phyloP scores from a whole-genome alignment of 108 stramenopile species.

The Stephanodiscus triporus region DNA sequence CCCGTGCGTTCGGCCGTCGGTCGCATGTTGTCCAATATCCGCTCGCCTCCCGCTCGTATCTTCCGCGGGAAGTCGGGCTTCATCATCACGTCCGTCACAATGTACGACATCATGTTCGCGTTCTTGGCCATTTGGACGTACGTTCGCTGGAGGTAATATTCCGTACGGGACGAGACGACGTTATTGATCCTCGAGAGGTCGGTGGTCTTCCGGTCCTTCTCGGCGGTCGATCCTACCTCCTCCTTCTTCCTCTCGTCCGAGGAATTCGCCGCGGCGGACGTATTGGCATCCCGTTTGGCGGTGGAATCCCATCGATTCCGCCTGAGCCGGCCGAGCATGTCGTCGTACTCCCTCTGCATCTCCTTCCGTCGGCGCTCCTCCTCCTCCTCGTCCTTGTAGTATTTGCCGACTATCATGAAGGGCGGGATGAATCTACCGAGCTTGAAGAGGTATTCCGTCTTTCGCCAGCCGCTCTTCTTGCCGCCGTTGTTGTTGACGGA shows the following conservation, averaged over 20 bases:
- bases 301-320: constrained; percentile 24
- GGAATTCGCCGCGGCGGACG: too few relatives aligned
- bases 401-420: constrained; percentile 36
- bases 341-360: constrained; percentile 29
- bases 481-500: neutral
- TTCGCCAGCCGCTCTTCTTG: constrained; percentile 28
- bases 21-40: constrained; percentile 39
- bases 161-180: constrained; percentile 1
- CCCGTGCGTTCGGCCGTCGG: constrained; percentile 44
- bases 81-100: constrained; percentile 16
- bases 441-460: constrained; percentile 40
- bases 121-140: constrained; percentile 44
- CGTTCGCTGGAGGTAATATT: constrained; percentile 35
- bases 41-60: constrained; percentile 22
- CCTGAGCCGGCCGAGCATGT: constrained; percentile 25
- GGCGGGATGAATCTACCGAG: constrained; percentile 42
- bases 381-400: constrained; percentile 41
- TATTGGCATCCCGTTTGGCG: neutral
- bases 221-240: neutral
- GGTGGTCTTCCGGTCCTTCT: constrained; percentile 2
- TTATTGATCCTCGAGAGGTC: constrained; percentile 10
- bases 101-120: constrained; percentile 30
- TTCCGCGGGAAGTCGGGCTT: constrained; percentile 38
- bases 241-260: constrained; percentile 3
- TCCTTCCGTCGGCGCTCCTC: constrained; percentile 15